Evolutionary conservation across 768 basidiomycete genomes (phyloP).

Genomic region (Thelephora ganbajun): DNA sequence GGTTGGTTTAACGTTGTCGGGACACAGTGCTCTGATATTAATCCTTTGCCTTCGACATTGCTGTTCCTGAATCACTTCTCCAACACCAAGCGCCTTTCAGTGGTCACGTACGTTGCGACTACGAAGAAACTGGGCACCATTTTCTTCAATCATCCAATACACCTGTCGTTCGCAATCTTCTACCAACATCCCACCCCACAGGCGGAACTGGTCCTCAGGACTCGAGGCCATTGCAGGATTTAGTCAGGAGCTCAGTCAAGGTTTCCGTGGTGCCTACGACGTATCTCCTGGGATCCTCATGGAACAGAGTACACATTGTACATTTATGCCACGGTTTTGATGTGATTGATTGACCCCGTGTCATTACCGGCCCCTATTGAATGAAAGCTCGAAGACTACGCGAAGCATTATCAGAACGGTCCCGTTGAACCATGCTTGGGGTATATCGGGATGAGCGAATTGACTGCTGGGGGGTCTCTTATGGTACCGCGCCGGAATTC

Average conservation of each 20-base stretch:
- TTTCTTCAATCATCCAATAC: conserved; percentile 3
- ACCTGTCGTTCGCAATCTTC: background rate
- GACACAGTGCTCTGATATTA: too few species aligned
- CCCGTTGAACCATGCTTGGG: background rate
- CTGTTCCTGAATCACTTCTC: too few species aligned
- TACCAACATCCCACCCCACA: background rate
- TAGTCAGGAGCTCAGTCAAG: conserved; percentile 1
- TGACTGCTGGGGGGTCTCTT: conserved; percentile 3
- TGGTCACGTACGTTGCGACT: conserved; percentile 5
- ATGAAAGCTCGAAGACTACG: conserved; percentile 4
- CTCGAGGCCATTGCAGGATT: conserved; percentile 2
- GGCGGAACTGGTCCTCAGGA: conserved; percentile 6
- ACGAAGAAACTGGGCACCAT: conserved; percentile 1
- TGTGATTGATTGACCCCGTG: background rate
- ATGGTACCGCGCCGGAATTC: conserved; percentile 3
- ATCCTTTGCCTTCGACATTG: too few species aligned
- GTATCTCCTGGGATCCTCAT: conserved; percentile 6
- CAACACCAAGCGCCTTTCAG: conserved; percentile 3
- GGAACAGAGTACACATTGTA: conserved; percentile 1
- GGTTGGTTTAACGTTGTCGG: too few species aligned
- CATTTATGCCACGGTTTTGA: too few species aligned
- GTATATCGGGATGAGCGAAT: conserved; percentile 5
- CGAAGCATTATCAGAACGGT: background rate
- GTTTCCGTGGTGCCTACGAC: conserved; percentile 5
- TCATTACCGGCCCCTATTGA: conserved; percentile 4